Conservation (phyloP, 1,139 yeast species). For the Yamadazyma triangularis region DNA sequence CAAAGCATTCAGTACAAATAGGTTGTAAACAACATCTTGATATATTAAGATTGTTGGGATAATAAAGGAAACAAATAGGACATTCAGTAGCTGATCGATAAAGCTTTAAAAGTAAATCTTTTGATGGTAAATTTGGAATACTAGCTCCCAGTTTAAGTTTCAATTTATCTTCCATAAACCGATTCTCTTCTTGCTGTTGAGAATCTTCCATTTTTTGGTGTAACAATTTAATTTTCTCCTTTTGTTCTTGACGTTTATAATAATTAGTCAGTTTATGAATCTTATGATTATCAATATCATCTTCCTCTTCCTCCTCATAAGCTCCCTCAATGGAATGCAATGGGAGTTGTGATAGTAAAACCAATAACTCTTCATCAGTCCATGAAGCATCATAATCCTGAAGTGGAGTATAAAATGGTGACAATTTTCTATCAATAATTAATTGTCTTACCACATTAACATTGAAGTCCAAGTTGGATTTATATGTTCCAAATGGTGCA, state of each 20-base stretch:
- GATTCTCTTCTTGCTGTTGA: slow-evolving; percentile 53
- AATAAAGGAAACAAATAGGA: slow-evolving; percentile 88
- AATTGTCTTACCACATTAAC: slow-evolving; percentile 64
- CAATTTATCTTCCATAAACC: slow-evolving; percentile 37
- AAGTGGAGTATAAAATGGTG: slow-evolving; percentile 89
- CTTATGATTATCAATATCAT: slow-evolving; percentile 53
- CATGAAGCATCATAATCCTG: slow-evolving; percentile 75
- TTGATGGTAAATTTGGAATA: slow-evolving; percentile 18
- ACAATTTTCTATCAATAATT: slow-evolving; percentile 57
- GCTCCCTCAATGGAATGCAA: slow-evolving; percentile 60
- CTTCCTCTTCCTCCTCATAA: slow-evolving; percentile 50
- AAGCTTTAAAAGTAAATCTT: slow-evolving; percentile 33
- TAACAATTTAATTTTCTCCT: slow-evolving; percentile 45
- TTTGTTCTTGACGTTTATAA: slow-evolving; percentile 52
- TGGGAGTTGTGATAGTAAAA: slow-evolving; percentile 49
- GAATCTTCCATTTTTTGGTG: slow-evolving; percentile 42
- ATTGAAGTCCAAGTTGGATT: slow-evolving; percentile 68
- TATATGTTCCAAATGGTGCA: slow-evolving; percentile 88
- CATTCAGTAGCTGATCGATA: slow-evolving; percentile 75
- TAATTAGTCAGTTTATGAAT: slow-evolving; percentile 49
- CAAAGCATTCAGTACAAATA: slow-evolving; percentile 95
- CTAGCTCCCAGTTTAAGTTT: slow-evolving; percentile 2
- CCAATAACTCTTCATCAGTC: slow-evolving; percentile 67
- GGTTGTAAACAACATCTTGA: slow-evolving; percentile 94
- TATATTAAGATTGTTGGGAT: slow-evolving; percentile 72